Percentiles rank a stretch among this genome's conserved stretches.
Evolutionary conservation across 1,139 yeast genomes (phyloP).

Genomic region (Kurtzmaniella quercitrusa): DNA sequence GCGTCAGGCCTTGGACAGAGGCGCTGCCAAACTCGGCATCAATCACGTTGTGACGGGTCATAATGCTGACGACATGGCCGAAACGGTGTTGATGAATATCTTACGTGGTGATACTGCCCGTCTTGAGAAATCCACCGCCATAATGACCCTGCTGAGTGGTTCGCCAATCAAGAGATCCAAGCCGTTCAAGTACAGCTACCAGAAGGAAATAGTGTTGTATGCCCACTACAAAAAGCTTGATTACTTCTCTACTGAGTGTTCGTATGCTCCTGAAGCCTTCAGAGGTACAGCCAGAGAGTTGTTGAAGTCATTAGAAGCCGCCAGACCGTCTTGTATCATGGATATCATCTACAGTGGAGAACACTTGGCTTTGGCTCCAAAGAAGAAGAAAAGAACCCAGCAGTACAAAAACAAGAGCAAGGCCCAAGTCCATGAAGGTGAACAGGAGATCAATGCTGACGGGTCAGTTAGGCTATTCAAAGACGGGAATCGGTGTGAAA

Average conservation of each 20-base stretch:
- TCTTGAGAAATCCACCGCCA: conserved; percentile 83
- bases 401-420: conserved; percentile 26
- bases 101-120: conserved; percentile 95
- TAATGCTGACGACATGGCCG: conserved; percentile 99
- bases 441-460: conserved; percentile 52
- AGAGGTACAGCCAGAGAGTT: conserved; percentile 95
- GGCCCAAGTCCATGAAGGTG: conserved; percentile 17
- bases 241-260: conserved; percentile 95
- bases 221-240: conserved; percentile 96
- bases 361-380: conserved; percentile 63
- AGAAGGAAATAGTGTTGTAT: conserved; percentile 93
- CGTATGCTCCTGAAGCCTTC: conserved; percentile 98
- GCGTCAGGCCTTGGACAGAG: conserved; percentile 94
- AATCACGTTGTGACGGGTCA: conserved; percentile 96
- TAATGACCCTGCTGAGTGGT: conserved; percentile 75
- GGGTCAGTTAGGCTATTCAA: conserved; percentile 55
- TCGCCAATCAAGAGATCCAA: conserved; percentile 86
- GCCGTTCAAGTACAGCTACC: conserved; percentile 94
- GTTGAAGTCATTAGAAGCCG: conserved; percentile 82
- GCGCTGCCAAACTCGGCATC: conserved; percentile 85
- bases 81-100: conserved; percentile 91
- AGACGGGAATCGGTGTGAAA: conserved; percentile 75
- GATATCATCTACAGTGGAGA: conserved; percentile 96
- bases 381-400: conserved; percentile 32
- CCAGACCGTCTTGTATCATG: conserved; percentile 88